Conservation (phyloP, 306 rosid genomes). For the Cercis canadensis region DNA sequence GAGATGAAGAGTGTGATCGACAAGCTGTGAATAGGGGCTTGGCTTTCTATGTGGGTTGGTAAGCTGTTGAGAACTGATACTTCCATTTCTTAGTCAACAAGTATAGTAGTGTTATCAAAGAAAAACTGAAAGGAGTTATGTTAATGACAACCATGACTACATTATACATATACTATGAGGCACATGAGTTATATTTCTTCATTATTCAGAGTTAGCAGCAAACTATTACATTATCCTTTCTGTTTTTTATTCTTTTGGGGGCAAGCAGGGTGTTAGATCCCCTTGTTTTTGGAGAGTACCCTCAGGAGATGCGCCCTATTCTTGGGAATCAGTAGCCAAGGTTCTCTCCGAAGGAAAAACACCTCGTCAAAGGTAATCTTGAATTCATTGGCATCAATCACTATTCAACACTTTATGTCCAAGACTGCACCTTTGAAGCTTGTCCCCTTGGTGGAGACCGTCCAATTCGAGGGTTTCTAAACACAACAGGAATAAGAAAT, state of each 20-base stretch:
- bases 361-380: slow-evolving; percentile 53
- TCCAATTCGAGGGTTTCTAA: slow-evolving; percentile 55
- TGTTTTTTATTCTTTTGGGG: slow-evolving; percentile 1
- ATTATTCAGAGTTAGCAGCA: background rate
- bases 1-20: slow-evolving; percentile 54
- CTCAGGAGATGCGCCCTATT: slow-evolving; percentile 55
- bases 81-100: slow-evolving; percentile 10
- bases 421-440: slow-evolving; percentile 52
- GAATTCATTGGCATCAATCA: slow-evolving; percentile 72
- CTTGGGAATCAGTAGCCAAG: slow-evolving; percentile 57
- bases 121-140: slow-evolving; percentile 2
- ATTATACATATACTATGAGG: background rate
- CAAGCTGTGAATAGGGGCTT: slow-evolving; percentile 59
- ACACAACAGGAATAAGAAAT: slow-evolving; percentile 43
- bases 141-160: slow-evolving; percentile 14
- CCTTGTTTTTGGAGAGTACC: slow-evolving; percentile 64
- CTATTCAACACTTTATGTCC: slow-evolving; percentile 58
- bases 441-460: slow-evolving; percentile 46
- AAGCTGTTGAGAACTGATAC: slow-evolving; percentile 27
- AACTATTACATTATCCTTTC: background rate
- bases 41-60: slow-evolving; percentile 57
- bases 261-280: slow-evolving; percentile 58
- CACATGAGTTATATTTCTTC: no score
- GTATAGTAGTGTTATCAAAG: background rate
- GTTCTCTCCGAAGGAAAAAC: slow-evolving; percentile 50